Evolutionary conservation across 352 stramenopile genomes (phyloP), one percentile per base, ranked within the genome.

Genomic region (Pythium periplocum): DNA sequence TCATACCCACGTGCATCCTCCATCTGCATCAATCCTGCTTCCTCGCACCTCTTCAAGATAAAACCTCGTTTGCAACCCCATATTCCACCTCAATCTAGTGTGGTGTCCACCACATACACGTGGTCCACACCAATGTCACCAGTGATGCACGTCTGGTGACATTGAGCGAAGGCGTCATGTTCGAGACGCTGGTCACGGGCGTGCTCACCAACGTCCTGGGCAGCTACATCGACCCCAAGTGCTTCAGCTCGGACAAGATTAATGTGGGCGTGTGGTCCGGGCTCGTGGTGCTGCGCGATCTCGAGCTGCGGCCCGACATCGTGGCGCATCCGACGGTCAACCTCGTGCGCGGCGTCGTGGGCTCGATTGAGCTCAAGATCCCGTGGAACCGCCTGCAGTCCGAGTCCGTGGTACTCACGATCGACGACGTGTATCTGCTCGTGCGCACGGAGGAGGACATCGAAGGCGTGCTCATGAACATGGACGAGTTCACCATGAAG

Each of bases 241-340:
- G 85, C 77, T 95, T 95, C 64, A 90, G 81, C 62, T 85, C 71
- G 55, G 82, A 95, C 70, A 93, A 93, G 55, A 91, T 95, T 55
- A 93, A 87, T 64, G 75, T 95, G 40, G 81, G 70, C 11, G 83
- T 95, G 45, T 95, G 85, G 85, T 90, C 76, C 10, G 85, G 85
- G 35, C 90, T 93, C 55, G 80, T 95, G 30, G 83, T 93, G 57
- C 76, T 95, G 53, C 80, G 73, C 47, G 69, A 87, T 52, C 64
- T 93, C 30, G 83, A 93, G 69, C 64, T 95, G 38, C 87, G 90
- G 59, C 71, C 80, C 32, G 81, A 93, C 45, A 70, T 87, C 48
- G 56, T 93, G 44, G 78, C 68, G 34, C 67, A 84, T 7, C 80
- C 78, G 17, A 75, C 83, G 32, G 53, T 93, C 45, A 68, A 68